Base-by-base conservation (phyloP, 163 green algal species). In the Scenedesmus sp. region DNA sequence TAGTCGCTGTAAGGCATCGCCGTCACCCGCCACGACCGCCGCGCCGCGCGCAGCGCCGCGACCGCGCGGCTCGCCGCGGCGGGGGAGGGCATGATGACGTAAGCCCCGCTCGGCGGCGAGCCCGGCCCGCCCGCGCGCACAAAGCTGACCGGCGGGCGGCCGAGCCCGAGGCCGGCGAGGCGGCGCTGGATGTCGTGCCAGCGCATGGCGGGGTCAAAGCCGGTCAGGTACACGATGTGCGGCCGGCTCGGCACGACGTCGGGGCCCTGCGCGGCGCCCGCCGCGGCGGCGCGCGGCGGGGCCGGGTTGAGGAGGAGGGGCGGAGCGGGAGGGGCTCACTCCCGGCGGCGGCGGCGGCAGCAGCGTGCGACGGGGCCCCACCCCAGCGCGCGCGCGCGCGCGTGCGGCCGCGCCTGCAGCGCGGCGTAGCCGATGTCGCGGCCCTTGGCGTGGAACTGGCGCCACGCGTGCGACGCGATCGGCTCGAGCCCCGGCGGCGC, bases 171-270 rank as follows among this genome's bases (percentile, higher is more conserved):
- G 14, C 1, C 1, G 36, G 9, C 44, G 17, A 80, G n/a, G 15
- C 17, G 58, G 15, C 36, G 47, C 58, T 80, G 71, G 3, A 80
- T 51, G 31, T 80, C 71, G 5, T 45, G 45, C 71, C 71, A 80
- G 18, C 22, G 51, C 1, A n/a, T 71, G 44, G 24, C 7, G 36
- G 39, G 3, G 9, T 15, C 15, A 11, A 71, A 63, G 9, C 33
- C 33, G 15, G 58, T 72, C 4, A 80, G 9, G 28, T 63, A 80
- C 4, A 80, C 22, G 15, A 80, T 58, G 10, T 63, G 24, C 11
- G 71, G 71, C 13, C 58, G 15, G 1, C 50, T 13, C 1, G 71
- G 71, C 18, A 47, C 58, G 6, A 62, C 13, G 15, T 80, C 71
- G 18, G 58, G 44, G 14, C 71, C 71, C 34, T 60, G 44, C n/a